Conservation (phyloP, 768 basidiomycete genomes). For the Mycena haematopus region DNA sequence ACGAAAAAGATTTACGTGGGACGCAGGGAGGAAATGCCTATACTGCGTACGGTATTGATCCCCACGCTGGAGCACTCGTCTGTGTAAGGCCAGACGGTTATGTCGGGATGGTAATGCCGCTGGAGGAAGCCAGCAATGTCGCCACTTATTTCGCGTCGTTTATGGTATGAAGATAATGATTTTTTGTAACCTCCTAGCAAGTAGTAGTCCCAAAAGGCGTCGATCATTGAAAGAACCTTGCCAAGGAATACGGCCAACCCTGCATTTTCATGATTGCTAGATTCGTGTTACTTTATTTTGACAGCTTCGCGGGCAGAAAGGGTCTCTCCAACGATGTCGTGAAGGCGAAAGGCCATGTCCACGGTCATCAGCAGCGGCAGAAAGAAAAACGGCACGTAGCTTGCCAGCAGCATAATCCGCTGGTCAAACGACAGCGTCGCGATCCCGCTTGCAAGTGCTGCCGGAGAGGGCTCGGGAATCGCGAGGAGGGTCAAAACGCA, state of each 20-base stretch:
- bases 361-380: slow-evolving; percentile 73
- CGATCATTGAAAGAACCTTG: too few relatives aligned
- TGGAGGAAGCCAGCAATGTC: slow-evolving; percentile 48
- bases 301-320: slow-evolving; percentile 33
- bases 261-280: too few relatives aligned
- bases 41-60: slow-evolving; percentile 56
- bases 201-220: too few relatives aligned
- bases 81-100: slow-evolving; percentile 73
- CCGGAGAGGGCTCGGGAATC: slow-evolving; percentile 45
- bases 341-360: slow-evolving; percentile 65
- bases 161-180: slow-evolving; percentile 33
- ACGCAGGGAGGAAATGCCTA: slow-evolving; percentile 61
- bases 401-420: slow-evolving; percentile 60
- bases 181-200: neutral
- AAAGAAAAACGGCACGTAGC: slow-evolving; percentile 79
- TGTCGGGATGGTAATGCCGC: slow-evolving; percentile 60
- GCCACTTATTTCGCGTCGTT: slow-evolving; percentile 58
- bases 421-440: slow-evolving; percentile 58
- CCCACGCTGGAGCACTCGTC: slow-evolving; percentile 52
- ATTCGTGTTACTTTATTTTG: slow-evolving; percentile 41
- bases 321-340: slow-evolving; percentile 38
- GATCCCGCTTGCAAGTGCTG: slow-evolving; percentile 32
- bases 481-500: slow-evolving; percentile 68
- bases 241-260: too few relatives aligned
- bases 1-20: slow-evolving; percentile 56